Conservation (phyloP, 2,329 filamentous ascomycete species). For the Oidium heveae region DNA sequence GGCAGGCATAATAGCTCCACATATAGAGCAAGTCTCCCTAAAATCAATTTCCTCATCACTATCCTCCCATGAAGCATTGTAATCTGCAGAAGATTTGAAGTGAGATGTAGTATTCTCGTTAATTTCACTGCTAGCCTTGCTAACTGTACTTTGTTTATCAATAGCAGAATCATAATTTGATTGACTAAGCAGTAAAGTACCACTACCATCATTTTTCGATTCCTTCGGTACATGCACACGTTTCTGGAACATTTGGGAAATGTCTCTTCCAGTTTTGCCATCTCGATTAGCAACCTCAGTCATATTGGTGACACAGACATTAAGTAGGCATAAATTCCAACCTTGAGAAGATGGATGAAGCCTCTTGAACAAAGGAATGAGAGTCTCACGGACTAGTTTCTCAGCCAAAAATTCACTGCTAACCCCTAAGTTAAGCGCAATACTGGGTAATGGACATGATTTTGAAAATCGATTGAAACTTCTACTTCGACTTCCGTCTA, state of each 20-base stretch:
- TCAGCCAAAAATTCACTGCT: slow-evolving; percentile 34
- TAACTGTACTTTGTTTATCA: too few relatives aligned
- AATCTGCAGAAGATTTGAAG: too few relatives aligned
- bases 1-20: slow-evolving; percentile 20
- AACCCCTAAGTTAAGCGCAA: slow-evolving; percentile 40
- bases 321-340: slow-evolving; percentile 67
- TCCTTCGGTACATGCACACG: too few relatives aligned
- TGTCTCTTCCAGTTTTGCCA: slow-evolving; percentile 37
- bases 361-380: slow-evolving; percentile 49
- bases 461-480: slow-evolving; percentile 48
- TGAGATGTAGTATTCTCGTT: too few relatives aligned
- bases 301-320: slow-evolving; percentile 77
- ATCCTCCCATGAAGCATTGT: slow-evolving; percentile 5
- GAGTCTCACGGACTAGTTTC: slow-evolving; percentile 39
- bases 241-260: slow-evolving; percentile 56
- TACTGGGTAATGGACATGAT: slow-evolving; percentile 46
- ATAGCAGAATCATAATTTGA: too few relatives aligned
- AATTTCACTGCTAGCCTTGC: too few relatives aligned
- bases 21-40: slow-evolving; percentile 17
- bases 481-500: slow-evolving; percentile 27
- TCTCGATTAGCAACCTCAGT: slow-evolving; percentile 22
- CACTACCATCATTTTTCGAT: too few relatives aligned
- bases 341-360: slow-evolving; percentile 36
- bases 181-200: too few relatives aligned
- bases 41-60: slow-evolving; percentile 7